phyloP scores from a whole-genome alignment of 148 eudicot genomes.

The Spergularia marina region DNA sequence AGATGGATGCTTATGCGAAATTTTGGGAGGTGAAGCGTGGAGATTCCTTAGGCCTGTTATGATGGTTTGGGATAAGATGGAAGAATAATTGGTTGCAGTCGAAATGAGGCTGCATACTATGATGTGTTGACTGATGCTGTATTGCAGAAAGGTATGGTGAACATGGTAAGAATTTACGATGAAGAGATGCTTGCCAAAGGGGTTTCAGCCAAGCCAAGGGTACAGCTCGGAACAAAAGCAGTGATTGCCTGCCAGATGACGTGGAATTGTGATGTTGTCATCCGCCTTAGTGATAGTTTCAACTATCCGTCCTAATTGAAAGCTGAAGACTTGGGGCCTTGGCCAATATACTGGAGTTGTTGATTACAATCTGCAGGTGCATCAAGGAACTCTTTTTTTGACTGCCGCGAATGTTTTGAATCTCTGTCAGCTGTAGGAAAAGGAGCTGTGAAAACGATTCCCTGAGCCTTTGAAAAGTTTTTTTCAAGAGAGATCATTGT shows the following conservation, averaged over 20 bases:
- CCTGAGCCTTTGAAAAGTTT: no score
- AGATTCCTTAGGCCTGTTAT: slow-evolving; percentile 84
- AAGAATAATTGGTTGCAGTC: slow-evolving; percentile 69
- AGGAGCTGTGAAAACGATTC: background rate
- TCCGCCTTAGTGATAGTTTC: background rate
- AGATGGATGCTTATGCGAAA: slow-evolving; percentile 90
- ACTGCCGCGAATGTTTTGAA: background rate
- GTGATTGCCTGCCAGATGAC: slow-evolving; percentile 30
- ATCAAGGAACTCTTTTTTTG: background rate
- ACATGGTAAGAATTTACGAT: slow-evolving; percentile 77
- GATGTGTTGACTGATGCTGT: slow-evolving; percentile 91
- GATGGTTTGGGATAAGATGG: slow-evolving; percentile 77
- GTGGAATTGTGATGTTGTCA: slow-evolving; percentile 26
- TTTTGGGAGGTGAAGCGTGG: slow-evolving; percentile 66
- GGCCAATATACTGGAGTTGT: background rate
- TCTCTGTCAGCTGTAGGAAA: background rate
- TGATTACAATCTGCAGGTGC: background rate
- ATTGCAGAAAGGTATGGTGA: slow-evolving; percentile 82
- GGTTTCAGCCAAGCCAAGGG: slow-evolving; percentile 83
- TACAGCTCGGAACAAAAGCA: slow-evolving; percentile 43
- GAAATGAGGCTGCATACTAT: slow-evolving; percentile 81
- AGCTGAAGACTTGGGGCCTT: background rate
- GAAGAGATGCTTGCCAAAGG: slow-evolving; percentile 85
- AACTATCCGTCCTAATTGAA: background rate
- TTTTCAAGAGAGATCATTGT: background rate